Percentiles rank a stretch among this genome's conserved stretches.
phyloP scores from a whole-genome alignment of 192 early-diverging fungal species.

The Coemansia sp. region DNA sequence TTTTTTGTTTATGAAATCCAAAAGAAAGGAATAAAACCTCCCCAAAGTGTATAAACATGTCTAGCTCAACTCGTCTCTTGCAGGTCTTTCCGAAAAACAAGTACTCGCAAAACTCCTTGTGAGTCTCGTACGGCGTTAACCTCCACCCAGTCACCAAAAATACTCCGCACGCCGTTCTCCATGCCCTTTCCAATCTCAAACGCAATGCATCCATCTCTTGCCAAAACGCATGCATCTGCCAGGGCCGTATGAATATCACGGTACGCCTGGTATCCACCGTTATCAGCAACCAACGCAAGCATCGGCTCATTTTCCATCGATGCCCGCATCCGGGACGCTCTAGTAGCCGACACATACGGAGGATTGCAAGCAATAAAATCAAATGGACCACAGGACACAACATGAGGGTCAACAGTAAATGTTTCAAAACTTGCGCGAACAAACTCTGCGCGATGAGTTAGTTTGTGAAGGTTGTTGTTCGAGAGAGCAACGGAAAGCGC shows the following conservation, averaged over 20 bases:
- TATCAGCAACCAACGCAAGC: slow-evolving; percentile 64
- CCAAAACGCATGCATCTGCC: slow-evolving; percentile 30
- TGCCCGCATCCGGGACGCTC: slow-evolving; percentile 29
- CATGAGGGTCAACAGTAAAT: slow-evolving; percentile 23
- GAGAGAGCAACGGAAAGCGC: slow-evolving; percentile 57
- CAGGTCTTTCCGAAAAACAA: slow-evolving; percentile 45
- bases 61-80: no score
- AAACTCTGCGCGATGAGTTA: slow-evolving; percentile 41
- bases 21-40: no score
- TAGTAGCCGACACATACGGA: slow-evolving; percentile 61
- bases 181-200: slow-evolving; percentile 66
- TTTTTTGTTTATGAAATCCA: no score
- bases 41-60: no score
- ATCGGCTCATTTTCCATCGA: slow-evolving; percentile 60
- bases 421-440: slow-evolving; percentile 49
- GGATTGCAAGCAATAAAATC: slow-evolving; percentile 74
- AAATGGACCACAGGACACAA: slow-evolving; percentile 34
- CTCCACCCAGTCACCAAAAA: slow-evolving; percentile 55
- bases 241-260: slow-evolving; percentile 39
- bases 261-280: slow-evolving; percentile 67
- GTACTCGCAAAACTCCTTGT: slow-evolving; percentile 60
- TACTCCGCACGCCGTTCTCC: slow-evolving; percentile 53
- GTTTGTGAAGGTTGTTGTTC: slow-evolving; percentile 48
- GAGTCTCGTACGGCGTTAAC: slow-evolving; percentile 44
- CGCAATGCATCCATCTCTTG: slow-evolving; percentile 33